Evolutionary conservation across 2,329 filamentous ascomycete species (phyloP).

Genomic region (Pyrenochaeta sp.): DNA sequence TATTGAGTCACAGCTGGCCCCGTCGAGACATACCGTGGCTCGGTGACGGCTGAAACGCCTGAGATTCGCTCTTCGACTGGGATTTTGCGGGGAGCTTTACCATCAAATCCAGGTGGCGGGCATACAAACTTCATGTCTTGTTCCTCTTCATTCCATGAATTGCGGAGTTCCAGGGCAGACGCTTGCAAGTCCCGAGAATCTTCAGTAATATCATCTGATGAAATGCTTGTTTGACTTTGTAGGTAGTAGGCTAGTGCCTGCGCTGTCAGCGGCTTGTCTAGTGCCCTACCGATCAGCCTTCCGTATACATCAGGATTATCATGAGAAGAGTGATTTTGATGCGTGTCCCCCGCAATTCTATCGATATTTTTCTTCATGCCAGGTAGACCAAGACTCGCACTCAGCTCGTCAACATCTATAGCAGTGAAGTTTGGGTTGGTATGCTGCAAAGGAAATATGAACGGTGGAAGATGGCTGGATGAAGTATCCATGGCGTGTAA

Average conservation of each 20-base stretch:
- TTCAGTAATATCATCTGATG: not conserved
- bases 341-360: conserved; percentile 2
- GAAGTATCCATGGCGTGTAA: not conserved
- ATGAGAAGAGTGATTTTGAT: conserved; percentile 6
- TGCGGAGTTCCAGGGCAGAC: not conserved
- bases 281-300: conserved; percentile 31
- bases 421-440: conserved; percentile 4
- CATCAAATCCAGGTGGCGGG: conserved; percentile 18
- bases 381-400: conserved; percentile 21
- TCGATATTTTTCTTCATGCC: conserved; percentile 1
- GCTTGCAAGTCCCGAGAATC: not conserved
- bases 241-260: conserved; percentile 26
- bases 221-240: conserved; percentile 3
- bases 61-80: conserved; percentile 4
- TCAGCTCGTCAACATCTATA: conserved; percentile 27
- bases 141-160: not conserved
- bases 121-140: conserved; percentile 11
- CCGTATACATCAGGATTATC: conserved; percentile 13
- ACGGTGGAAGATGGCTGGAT: not conserved
- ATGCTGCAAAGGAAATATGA: not conserved
- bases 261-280: conserved; percentile 31
- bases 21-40: not conserved
- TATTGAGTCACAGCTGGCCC: conserved; percentile 5
- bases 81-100: conserved; percentile 12
- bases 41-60: not conserved